A percentile compares a stretch with the other conserved stretches of the same genome.
phyloP scores from a whole-genome alignment of 495 filamentous ascomycete genomes.

The Emericellopsis terricola region DNA sequence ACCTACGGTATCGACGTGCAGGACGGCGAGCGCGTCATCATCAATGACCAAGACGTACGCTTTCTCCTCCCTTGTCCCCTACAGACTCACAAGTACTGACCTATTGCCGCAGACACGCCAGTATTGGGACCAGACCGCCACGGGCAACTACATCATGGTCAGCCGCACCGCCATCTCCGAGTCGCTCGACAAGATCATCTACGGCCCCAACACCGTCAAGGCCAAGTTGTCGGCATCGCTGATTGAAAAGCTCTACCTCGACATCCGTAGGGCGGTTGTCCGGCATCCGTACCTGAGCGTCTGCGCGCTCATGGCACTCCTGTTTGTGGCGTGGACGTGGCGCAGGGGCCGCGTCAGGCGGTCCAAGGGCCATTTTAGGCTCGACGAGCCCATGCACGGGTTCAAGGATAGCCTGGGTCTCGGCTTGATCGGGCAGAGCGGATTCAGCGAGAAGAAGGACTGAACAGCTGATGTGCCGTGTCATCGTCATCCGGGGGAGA shows the following conservation, averaged over 20 bases:
- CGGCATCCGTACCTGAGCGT: conserved; percentile 58
- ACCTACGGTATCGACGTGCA: conserved; percentile 80
- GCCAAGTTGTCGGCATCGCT: conserved; percentile 71
- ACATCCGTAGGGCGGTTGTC: conserved; percentile 43
- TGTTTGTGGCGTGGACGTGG: conserved; percentile 29
- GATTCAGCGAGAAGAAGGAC: too few relatives aligned
- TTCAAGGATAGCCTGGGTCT: too few relatives aligned
- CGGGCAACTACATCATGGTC: conserved; percentile 70
- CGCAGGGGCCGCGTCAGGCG: conserved; percentile 38
- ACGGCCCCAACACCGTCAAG: conserved; percentile 61
- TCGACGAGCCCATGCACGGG: conserved; percentile 61
- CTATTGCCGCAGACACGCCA: conserved; percentile 15
- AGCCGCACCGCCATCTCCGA: conserved; percentile 90
- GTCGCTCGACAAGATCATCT: conserved; percentile 60
- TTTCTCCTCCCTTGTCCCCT: conserved; percentile 6
- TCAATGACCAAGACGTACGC: conserved; percentile 93
- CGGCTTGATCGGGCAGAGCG: too few relatives aligned
- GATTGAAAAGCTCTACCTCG: conserved; percentile 64
- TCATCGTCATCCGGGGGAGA: too few relatives aligned
- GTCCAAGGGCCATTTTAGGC: conserved; percentile 51
- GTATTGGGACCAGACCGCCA: conserved; percentile 89
- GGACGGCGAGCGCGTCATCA: conserved; percentile 80
- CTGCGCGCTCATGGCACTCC: conserved; percentile 37
- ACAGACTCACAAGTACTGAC: too few relatives aligned
- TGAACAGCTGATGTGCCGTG: too few relatives aligned